Conservation (phyloP, 306 rosid species). For the Luffa aegyptiaca region DNA sequence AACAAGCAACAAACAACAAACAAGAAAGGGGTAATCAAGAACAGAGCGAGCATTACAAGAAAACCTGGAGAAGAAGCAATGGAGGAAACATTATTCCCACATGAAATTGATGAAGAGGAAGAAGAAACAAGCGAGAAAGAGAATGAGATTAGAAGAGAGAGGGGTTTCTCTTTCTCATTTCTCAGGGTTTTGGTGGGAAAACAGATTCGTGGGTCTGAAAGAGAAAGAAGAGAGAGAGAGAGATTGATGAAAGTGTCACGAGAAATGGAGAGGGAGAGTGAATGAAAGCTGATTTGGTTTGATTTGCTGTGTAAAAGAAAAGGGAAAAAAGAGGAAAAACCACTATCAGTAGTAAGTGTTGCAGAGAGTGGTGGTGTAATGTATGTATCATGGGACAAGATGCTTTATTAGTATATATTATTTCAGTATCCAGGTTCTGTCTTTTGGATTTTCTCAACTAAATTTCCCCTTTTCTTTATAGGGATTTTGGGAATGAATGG, state of each 20-base stretch:
- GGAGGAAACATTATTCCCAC: neutral
- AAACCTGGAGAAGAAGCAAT: neutral
- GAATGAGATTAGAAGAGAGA: neutral
- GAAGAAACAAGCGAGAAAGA: neutral
- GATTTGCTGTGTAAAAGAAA: neutral
- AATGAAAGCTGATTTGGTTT: neutral
- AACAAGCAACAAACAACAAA: neutral
- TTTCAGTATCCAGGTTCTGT: neutral
- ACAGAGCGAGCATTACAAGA: neutral
- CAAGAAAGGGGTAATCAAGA: neutral
- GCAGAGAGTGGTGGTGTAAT: slow-evolving; percentile 1
- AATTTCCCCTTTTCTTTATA: neutral
- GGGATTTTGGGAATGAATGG: neutral
- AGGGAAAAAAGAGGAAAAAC: neutral
- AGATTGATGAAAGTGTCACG: neutral
- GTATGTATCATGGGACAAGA: slow-evolving; percentile 1
- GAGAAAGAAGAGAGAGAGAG: neutral
- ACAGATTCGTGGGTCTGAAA: slow-evolving; percentile 1
- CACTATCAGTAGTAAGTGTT: neutral
- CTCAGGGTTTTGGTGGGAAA: neutral
- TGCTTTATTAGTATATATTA: neutral
- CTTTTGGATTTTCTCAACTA: neutral
- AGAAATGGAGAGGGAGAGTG: slow-evolving; percentile 7
- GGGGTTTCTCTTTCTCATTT: neutral
- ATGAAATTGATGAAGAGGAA: neutral